phyloP scores from a whole-genome alignment of 805 yeast species.

The Yamadazyma ubonensis region DNA sequence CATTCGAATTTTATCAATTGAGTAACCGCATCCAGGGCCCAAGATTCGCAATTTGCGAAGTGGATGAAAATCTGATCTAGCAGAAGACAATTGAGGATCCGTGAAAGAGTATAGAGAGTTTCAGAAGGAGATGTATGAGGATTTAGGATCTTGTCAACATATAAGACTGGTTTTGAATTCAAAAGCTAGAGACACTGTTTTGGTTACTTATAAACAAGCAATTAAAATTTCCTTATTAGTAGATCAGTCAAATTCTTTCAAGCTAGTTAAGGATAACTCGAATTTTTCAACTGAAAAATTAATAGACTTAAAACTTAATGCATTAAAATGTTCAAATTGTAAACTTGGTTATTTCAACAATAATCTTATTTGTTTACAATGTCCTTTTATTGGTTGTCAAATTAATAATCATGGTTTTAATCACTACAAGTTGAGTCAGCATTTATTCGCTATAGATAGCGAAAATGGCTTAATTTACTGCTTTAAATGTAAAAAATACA shows the following conservation, averaged over 20 bases:
- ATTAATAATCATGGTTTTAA: slow-evolving; percentile 28
- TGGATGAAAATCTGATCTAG: slow-evolving; percentile 9
- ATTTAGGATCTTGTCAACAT: slow-evolving; percentile 46
- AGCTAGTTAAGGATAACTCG: slow-evolving; percentile 35
- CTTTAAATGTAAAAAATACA: slow-evolving; percentile 72
- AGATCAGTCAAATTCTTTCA: slow-evolving; percentile 25
- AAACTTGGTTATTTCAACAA: slow-evolving; percentile 37
- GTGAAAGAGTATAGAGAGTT: no score
- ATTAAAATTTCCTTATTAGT: slow-evolving; percentile 39
- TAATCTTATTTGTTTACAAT: slow-evolving; percentile 68
- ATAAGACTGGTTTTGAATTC: slow-evolving; percentile 47
- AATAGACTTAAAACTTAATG: slow-evolving; percentile 39
- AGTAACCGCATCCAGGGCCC: no score
- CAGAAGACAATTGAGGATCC: no score
- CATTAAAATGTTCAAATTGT: slow-evolving; percentile 55
- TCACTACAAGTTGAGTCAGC: slow-evolving; percentile 34
- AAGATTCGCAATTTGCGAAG: not conserved
- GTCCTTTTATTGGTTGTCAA: slow-evolving; percentile 71
- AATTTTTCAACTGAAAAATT: slow-evolving; percentile 38
- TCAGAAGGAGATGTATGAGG: no score
- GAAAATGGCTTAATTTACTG: slow-evolving; percentile 70
- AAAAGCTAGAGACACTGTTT: slow-evolving; percentile 48
- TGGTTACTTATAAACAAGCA: slow-evolving; percentile 52
- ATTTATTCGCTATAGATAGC: slow-evolving; percentile 56
- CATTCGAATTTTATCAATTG: no score